These are phyloP conservation scores for Gossypium bickii DNA, from an alignment of 345 rosid genomes.

Conservation along the genomic window DNA sequence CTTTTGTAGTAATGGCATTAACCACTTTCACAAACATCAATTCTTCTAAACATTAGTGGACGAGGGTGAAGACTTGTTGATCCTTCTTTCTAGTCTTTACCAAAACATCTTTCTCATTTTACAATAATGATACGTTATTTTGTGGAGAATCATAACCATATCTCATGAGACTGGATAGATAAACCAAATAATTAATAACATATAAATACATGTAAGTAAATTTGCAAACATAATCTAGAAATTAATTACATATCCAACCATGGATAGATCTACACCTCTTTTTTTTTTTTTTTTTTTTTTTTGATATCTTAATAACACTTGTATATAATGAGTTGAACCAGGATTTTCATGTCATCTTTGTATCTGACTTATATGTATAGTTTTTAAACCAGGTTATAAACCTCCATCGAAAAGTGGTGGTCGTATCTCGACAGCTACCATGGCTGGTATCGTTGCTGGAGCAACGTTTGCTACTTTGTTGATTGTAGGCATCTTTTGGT, in stretches of 20 bases:
- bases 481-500: conserved; percentile 30
- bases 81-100: too few species aligned
- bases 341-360: too few species aligned
- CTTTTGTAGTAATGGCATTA: neutral
- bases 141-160: neutral
- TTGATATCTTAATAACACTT: too few species aligned
- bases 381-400: conserved; percentile 10
- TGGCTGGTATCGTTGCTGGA: conserved; percentile 17
- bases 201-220: too few species aligned
- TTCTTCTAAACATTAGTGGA: neutral
- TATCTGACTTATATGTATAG: neutral
- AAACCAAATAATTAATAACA: too few species aligned
- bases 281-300: too few species aligned
- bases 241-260: too few species aligned
- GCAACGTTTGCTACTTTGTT: conserved; percentile 9
- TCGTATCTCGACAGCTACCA: neutral
- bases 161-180: too few species aligned
- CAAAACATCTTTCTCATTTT: neutral
- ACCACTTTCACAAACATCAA: neutral
- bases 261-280: too few species aligned
- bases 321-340: too few species aligned
- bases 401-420: conserved; percentile 8
- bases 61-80: neutral
- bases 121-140: too few species aligned
- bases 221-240: too few species aligned